A percentile compares a stretch with the other conserved stretches of the same genome.
phyloP scores from a whole-genome alignment of 352 stramenopile genomes.

The Phytophthora cajani region DNA sequence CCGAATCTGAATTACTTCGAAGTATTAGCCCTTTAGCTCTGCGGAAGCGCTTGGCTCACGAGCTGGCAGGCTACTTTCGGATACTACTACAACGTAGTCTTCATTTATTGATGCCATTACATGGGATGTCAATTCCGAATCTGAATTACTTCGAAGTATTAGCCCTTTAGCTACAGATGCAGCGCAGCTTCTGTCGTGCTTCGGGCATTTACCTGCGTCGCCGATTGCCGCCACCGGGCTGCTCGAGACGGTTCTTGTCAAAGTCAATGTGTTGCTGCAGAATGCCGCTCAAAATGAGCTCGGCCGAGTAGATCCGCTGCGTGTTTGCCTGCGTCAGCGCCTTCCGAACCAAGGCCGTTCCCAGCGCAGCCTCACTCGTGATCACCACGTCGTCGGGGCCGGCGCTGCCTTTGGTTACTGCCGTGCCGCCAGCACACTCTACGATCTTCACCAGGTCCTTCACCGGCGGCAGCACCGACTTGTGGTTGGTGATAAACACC shows the following conservation, averaged over 20 bases:
- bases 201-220: constrained; percentile 28
- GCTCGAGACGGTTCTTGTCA: constrained; percentile 40
- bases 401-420: constrained; percentile 36
- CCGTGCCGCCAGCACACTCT: constrained; percentile 52
- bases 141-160: no score
- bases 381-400: constrained; percentile 49
- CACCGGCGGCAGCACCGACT: constrained; percentile 53
- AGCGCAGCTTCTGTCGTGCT: background rate
- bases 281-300: constrained; percentile 61
- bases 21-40: background rate
- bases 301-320: constrained; percentile 44
- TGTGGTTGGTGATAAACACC: constrained; percentile 64
- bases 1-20: no score
- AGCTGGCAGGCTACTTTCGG: no score
- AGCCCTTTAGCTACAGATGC: background rate
- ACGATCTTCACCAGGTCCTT: constrained; percentile 64
- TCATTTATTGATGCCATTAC: no score
- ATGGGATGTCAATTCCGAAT: background rate
- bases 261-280: constrained; percentile 57
- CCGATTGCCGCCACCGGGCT: constrained; percentile 12
- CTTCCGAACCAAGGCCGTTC: constrained; percentile 45
- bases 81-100: no score
- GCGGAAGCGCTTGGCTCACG: background rate
- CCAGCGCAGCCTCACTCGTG: constrained; percentile 44
- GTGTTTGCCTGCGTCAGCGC: constrained; percentile 33